Conservation (phyloP, 2,329 filamentous ascomycete genomes). For the Aspergillus glaucus region DNA sequence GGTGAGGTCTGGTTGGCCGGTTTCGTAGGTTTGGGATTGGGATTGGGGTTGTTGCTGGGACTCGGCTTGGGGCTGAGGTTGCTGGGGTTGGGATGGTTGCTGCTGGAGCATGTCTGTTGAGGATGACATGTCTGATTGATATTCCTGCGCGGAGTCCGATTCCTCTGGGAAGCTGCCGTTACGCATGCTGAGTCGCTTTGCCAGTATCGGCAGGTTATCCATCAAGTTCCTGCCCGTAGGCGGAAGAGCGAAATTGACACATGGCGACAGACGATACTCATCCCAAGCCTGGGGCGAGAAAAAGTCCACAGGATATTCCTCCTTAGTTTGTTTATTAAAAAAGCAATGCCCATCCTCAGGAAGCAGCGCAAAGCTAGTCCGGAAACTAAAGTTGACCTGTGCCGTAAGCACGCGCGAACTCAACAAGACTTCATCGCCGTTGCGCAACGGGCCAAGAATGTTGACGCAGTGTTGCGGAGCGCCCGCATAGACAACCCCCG, state of each 20-base stretch:
- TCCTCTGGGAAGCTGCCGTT: slow-evolving; percentile 10
- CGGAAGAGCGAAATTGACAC: slow-evolving; percentile 62
- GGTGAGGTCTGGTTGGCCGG: background rate
- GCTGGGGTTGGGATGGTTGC: too few species aligned
- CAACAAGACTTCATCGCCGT: slow-evolving; percentile 85
- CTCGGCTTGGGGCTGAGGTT: background rate
- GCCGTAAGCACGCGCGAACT: slow-evolving; percentile 86
- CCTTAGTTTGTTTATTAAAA: slow-evolving; percentile 71
- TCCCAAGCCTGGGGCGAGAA: slow-evolving; percentile 75
- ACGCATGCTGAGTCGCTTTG: slow-evolving; percentile 32
- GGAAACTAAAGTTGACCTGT: slow-evolving; percentile 85
- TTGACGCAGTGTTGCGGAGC: slow-evolving; percentile 83
- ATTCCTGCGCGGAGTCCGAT: background rate
- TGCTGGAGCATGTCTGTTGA: background rate
- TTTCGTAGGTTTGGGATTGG: background rate
- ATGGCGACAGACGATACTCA: slow-evolving; percentile 70
- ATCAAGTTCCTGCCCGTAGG: slow-evolving; percentile 37
- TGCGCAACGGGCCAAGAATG: slow-evolving; percentile 79
- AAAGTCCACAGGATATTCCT: slow-evolving; percentile 78
- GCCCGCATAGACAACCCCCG: slow-evolving; percentile 79
- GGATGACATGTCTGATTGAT: background rate
- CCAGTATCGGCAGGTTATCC: slow-evolving; percentile 33
- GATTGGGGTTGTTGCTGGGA: background rate
- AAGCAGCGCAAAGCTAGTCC: slow-evolving; percentile 77
- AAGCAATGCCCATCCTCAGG: slow-evolving; percentile 86